Evolutionary conservation across 352 stramenopile species (phyloP).

Genomic region (Phytophthora foliorum): DNA sequence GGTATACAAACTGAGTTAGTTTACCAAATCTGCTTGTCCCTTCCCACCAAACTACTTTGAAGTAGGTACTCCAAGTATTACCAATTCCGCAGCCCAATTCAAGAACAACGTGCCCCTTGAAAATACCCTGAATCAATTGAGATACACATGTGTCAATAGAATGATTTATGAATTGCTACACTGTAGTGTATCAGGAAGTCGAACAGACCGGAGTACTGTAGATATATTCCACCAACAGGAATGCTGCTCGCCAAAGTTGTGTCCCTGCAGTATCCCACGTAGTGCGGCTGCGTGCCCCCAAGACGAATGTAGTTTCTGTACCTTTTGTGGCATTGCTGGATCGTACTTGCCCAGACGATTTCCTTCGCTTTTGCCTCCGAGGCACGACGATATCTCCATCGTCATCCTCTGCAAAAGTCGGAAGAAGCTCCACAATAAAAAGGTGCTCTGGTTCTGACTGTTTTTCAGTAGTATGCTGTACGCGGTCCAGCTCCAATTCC

Average conservation of each 20-base stretch:
- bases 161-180: not conserved
- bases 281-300: constrained; percentile 31
- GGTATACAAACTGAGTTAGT: not conserved
- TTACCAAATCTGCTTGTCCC: not conserved
- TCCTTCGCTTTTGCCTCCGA: constrained; percentile 25
- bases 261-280: constrained; percentile 49
- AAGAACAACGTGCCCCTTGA: constrained; percentile 46
- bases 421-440: constrained; percentile 18
- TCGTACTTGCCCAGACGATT: not conserved
- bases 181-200: not conserved
- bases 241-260: constrained; percentile 65
- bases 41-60: not conserved
- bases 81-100: constrained; percentile 70
- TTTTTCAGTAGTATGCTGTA: not conserved
- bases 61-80: no score
- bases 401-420: constrained; percentile 16
- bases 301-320: constrained; percentile 22
- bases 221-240: constrained; percentile 68
- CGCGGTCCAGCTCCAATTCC: constrained; percentile 23
- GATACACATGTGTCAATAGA: constrained; percentile 1
- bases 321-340: not conserved
- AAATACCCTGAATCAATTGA: constrained; percentile 30
- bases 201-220: constrained; percentile 30
- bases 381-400: constrained; percentile 42
- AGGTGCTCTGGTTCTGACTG: not conserved